Base-by-base conservation (phyloP, 2,329 filamentous ascomycete species). In the Basipetospora chlamydospora region DNA sequence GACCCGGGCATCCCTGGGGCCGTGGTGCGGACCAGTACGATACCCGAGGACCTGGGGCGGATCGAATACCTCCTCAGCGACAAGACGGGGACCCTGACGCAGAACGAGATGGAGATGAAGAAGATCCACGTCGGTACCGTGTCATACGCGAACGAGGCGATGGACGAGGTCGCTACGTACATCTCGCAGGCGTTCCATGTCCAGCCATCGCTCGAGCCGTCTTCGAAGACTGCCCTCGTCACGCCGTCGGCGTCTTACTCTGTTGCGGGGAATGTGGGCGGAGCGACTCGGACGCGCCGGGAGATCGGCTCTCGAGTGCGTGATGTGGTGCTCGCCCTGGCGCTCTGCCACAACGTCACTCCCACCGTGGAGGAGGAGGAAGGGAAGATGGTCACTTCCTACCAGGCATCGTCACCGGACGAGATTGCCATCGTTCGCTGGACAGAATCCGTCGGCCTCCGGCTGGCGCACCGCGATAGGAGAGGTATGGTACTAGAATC, bases 31-130 rank as follows among this genome's bases (percentile, higher is more conserved):
- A 98, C 90, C 1, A 95, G 87, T 54, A 98, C 90, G 0, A 98
- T 98, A 31, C 92, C 90, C 0, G 90, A 98, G 56, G 90, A 98
- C 49, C 64, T 98, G 3, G 90, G 90, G 6, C 73, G 92, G 17
- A 93, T 98, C 30, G 90, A 98, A 56, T 98, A 98, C 54, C 66
- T 98, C 3, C 67, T 98, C 21, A 95, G 85, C 43, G 90, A 98
- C 57, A 98, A 98, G 58, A 98, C 90, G 1, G 90, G 90, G n/a
- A 98, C 90, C 2, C 58, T 98, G 41, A 98, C 90, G 1, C 86
- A 96, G 47, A 98, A 98, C 50, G 85, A 94, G 50, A 95, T 95
- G 87, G 88, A 95, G 51, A 80, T 98, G 70, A 94, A 92, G 54
- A 98, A 98, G 59, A 88, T 98, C 5, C 92, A 98, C 50, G 84